phyloP scores from a whole-genome alignment of 2,329 filamentous ascomycete species.

The Ophiostoma sp. region DNA sequence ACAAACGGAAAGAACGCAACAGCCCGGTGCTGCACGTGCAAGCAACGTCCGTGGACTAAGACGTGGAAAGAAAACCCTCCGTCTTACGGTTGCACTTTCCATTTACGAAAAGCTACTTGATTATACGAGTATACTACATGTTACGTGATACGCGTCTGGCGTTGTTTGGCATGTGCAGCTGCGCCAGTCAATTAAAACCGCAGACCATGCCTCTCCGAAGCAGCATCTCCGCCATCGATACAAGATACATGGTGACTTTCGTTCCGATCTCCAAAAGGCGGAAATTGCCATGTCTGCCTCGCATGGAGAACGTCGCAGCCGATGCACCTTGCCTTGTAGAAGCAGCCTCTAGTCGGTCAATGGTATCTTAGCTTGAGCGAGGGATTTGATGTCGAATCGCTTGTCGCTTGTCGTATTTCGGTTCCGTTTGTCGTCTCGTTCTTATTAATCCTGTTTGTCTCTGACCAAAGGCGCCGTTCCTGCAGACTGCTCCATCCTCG shows the following conservation, averaged over 20 bases:
- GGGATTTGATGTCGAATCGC: not conserved
- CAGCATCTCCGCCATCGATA: not conserved
- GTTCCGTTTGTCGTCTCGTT: not conserved
- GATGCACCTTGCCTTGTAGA: not conserved
- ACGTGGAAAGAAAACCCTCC: constrained; percentile 19
- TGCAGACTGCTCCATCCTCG: constrained; percentile 7
- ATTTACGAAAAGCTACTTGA: not conserved
- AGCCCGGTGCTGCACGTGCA: not conserved
- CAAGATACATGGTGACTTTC: not conserved
- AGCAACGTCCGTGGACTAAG: not conserved
- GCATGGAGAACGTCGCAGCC: constrained; percentile 1
- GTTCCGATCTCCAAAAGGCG: not conserved
- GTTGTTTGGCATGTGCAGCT: not conserved
- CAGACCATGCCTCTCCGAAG: not conserved
- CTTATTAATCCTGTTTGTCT: not conserved
- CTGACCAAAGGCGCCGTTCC: constrained; percentile 3
- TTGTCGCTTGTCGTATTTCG: not conserved
- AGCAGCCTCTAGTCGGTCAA: not conserved
- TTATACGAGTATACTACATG: not conserved
- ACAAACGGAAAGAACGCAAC: not conserved
- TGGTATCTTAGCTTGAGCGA: constrained; percentile 2
- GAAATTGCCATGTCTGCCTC: constrained; percentile 2
- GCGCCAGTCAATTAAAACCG: not conserved
- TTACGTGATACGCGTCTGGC: not conserved
- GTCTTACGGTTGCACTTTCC: constrained; percentile 18